Evolutionary conservation across 176 grass and related monocot species (phyloP).

Genomic region (Cenchrus fungigraminus): DNA sequence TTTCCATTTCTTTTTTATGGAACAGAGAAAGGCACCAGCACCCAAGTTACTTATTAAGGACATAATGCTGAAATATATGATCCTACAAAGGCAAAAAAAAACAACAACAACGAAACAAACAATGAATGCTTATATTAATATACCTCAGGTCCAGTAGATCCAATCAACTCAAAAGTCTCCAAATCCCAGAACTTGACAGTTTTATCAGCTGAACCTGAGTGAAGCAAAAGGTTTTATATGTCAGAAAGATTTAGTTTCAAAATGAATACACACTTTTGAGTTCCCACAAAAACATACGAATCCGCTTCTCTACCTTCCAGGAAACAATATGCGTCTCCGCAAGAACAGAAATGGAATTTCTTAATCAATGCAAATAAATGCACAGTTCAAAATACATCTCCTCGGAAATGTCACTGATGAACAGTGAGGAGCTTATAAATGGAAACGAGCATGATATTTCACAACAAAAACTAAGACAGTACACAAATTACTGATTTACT

Average conservation of each 20-base stretch:
- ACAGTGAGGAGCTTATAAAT: background rate
- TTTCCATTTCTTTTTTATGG: constrained; percentile 6
- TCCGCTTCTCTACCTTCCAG: background rate
- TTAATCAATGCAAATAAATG: constrained; percentile 23
- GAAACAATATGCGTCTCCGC: constrained; percentile 3
- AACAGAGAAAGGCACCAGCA: background rate
- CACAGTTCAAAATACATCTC: constrained; percentile 7
- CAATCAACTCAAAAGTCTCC: constrained; percentile 97
- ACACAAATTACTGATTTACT: constrained; percentile 7
- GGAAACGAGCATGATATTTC: constrained; percentile 16
- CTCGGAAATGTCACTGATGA: background rate
- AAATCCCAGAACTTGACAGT: constrained; percentile 99
- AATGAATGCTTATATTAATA: background rate
- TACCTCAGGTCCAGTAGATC: constrained; percentile 95
- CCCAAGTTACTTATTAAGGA: background rate
- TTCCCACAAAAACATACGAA: constrained; percentile 15
- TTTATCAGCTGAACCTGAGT: constrained; percentile 90
- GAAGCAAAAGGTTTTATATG: constrained; percentile 31
- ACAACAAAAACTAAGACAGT: background rate
- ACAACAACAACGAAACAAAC: too few relatives aligned
- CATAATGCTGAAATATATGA: background rate
- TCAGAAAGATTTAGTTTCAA: constrained; percentile 34
- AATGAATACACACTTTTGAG: constrained; percentile 22
- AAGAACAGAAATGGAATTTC: constrained; percentile 9
- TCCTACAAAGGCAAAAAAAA: constrained; percentile 13